phyloP scores from a whole-genome alignment of 768 basidiomycete genomes.

The Serpula lacrymans region DNA sequence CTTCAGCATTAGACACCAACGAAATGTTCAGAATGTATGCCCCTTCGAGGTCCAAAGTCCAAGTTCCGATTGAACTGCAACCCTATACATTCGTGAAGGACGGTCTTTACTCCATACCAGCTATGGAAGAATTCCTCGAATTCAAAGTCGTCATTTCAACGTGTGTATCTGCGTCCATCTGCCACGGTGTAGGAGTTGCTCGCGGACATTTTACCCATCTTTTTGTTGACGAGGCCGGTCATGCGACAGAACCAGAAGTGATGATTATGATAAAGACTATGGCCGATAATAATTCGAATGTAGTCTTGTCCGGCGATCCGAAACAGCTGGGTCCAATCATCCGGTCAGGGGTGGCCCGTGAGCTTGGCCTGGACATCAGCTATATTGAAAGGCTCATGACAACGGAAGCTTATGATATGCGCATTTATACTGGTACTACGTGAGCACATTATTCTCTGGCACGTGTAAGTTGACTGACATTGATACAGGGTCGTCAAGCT shows the following conservation, averaged over 20 bases:
- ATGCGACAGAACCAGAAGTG: conserved; percentile 57
- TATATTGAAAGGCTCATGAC: conserved; percentile 35
- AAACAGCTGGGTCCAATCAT: conserved; percentile 37
- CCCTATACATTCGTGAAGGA: conserved; percentile 40
- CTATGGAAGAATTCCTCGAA: conserved; percentile 30
- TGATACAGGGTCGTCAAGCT: conserved; percentile 52
- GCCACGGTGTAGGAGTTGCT: conserved; percentile 43
- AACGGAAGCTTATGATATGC: conserved; percentile 23
- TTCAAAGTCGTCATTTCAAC: conserved; percentile 57
- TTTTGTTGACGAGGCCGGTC: conserved; percentile 64
- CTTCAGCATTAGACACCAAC: conserved; percentile 22
- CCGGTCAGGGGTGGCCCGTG: conserved; percentile 23
- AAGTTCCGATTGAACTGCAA: conserved; percentile 35
- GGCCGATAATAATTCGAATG: conserved; percentile 29
- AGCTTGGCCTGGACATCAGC: conserved; percentile 27
- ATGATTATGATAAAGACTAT: conserved; percentile 41
- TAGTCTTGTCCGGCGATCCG: conserved; percentile 36
- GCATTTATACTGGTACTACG: conserved; percentile 23
- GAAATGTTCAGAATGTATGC: conserved; percentile 54
- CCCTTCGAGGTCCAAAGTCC: conserved; percentile 34
- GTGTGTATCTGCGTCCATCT: conserved; percentile 50
- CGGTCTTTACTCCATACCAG: conserved; percentile 37
- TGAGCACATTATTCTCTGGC: conserved; percentile 13
- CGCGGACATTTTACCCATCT: conserved; percentile 59
- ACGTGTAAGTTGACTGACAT: too few species aligned